phyloP scores from a whole-genome alignment of 768 basidiomycete genomes.

The Termitomyces sp. region DNA sequence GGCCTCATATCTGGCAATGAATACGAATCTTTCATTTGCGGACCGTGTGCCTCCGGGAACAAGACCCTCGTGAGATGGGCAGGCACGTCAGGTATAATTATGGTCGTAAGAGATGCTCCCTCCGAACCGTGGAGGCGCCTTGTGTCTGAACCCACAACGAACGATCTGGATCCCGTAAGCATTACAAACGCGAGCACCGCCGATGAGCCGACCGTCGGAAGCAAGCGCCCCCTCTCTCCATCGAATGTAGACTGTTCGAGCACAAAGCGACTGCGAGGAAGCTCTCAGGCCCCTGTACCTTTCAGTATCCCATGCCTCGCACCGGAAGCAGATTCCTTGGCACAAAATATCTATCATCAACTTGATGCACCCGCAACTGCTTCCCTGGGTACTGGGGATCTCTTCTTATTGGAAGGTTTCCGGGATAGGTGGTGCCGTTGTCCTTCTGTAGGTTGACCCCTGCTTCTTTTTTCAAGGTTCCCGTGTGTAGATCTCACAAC shows the following conservation, averaged over 20 bases:
- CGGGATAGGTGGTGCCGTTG: slow-evolving; percentile 80
- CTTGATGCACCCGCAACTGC: slow-evolving; percentile 15
- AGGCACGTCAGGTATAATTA: slow-evolving; percentile 60
- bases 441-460: slow-evolving; percentile 35
- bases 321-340: slow-evolving; percentile 41
- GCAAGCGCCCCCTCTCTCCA: slow-evolving; percentile 47
- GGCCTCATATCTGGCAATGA: slow-evolving; percentile 60
- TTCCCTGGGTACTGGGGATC: slow-evolving; percentile 55
- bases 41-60: slow-evolving; percentile 54
- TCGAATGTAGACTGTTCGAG: slow-evolving; percentile 28
- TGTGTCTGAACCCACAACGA: slow-evolving; percentile 23
- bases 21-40: slow-evolving; percentile 76
- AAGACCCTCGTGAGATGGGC: slow-evolving; percentile 53
- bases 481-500: slow-evolving; percentile 3
- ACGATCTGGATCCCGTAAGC: slow-evolving; percentile 22
- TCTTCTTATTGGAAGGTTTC: slow-evolving; percentile 72
- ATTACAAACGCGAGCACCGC: slow-evolving; percentile 15
- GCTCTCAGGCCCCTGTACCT: slow-evolving; percentile 14
- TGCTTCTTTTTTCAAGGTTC: not conserved
- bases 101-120: slow-evolving; percentile 52
- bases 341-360: slow-evolving; percentile 38
- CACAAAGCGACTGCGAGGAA: slow-evolving; percentile 30
- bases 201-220: slow-evolving; percentile 21
- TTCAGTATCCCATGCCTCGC: slow-evolving; percentile 41
- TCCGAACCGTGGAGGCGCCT: slow-evolving; percentile 48